Base-by-base conservation (phyloP, 2,329 filamentous ascomycete species). In the Raffaelea arxii region DNA sequence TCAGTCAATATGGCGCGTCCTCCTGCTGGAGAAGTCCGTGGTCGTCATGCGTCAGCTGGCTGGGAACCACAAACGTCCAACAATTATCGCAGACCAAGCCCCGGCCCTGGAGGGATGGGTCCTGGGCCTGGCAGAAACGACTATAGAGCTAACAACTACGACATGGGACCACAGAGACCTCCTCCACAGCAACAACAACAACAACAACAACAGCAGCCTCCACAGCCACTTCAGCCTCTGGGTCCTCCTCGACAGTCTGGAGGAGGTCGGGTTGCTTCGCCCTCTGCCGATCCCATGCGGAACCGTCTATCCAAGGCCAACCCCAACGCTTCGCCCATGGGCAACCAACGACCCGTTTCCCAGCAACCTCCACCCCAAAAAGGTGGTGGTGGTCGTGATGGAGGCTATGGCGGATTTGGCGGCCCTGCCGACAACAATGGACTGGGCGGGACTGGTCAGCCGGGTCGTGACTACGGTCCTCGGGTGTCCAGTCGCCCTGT, bases 11-110 rank as follows among this genome's bases (percentile, higher is more conserved):
- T 38, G 11, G 43, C 25, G 3, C 35, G 50, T n/a, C 61, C 60
- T 32, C 60, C 57, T 40, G 64, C 65, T 14, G 54, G 58, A 41
- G 66, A 72, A 19, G 53, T 54, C 2, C 67, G 69, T 10, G 64
- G 63, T 32, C 70, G 72, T 41, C 59, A 67, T 16, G 56, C 61
- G 11, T 71, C 70, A 10, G 61, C 64, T 16, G 68, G 70, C 18
- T 74, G 67, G 64, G 67, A 70, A 25, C 62, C 64, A 18, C 70
- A 70, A 51, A 55, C 65, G 1, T 53, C 57, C 2, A 43, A 43
- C 3, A 67, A 62, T 2, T 70, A 72, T 50, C 61, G 66, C 24
- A 62, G 67, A 42, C 56, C 61, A 12, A 71, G 60, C 41, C 27
- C 47, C 11, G 9, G 36, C 36, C 58, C 58, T 53, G 56, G 45